Evolutionary conservation across 164 flowering plant genomes (phyloP).

Genomic region (Kalanchoe fedtschenkoi): DNA sequence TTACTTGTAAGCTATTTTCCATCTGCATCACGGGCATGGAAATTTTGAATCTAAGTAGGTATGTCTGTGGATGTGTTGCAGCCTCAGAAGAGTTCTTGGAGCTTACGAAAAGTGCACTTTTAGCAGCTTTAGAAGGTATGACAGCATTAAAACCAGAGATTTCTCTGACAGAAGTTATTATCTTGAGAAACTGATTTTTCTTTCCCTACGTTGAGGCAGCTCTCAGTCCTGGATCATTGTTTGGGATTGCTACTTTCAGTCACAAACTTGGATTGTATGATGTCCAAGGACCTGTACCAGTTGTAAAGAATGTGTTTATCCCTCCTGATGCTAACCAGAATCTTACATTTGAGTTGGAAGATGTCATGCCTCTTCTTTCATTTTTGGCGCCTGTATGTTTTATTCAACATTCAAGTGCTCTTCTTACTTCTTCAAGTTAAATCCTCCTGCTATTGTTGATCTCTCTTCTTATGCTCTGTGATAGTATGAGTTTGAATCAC

Average conservation of each 20-base stretch:
- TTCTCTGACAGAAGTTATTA: background rate
- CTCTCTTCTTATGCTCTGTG: background rate
- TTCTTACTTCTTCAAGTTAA: background rate
- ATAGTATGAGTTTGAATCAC: no score
- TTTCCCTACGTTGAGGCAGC: conserved; percentile 28
- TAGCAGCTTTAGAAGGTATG: conserved; percentile 92
- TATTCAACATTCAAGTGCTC: background rate
- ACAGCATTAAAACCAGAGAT: background rate
- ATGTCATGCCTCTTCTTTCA: conserved; percentile 85
- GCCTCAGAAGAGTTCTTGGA: conserved; percentile 99
- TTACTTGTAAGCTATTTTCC: no score
- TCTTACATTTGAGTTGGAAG: conserved; percentile 69
- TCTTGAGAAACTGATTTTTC: conserved; percentile 2
- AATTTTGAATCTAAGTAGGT: background rate
- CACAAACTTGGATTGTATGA: conserved; percentile 93
- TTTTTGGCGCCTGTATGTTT: conserved; percentile 91
- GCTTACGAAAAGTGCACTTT: conserved; percentile 83
- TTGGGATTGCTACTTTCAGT: conserved; percentile 96
- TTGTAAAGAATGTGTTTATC: conserved; percentile 85
- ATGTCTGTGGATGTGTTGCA: conserved; percentile 22
- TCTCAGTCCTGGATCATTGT: conserved; percentile 82
- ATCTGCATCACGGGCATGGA: background rate
- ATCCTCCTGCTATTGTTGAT: background rate
- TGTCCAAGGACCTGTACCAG: conserved; percentile 95
- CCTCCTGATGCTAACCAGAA: conserved; percentile 61